Evolutionary conservation across 2,329 filamentous ascomycete species (phyloP), one percentile per base, ranked within the genome.

Genomic region (Nothophaeocryptopus gaeumannii): DNA sequence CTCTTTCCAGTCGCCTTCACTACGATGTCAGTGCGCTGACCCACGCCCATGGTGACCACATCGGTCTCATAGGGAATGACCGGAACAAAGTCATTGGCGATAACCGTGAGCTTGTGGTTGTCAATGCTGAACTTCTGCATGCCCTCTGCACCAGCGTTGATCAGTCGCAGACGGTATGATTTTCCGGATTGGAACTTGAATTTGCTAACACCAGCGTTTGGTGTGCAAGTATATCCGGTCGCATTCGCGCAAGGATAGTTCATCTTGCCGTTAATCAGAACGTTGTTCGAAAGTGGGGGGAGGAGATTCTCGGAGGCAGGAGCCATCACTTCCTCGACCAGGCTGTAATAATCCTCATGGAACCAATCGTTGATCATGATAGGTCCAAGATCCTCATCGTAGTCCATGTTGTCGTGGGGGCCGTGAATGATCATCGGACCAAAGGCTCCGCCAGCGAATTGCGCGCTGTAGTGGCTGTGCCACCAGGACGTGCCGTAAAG

Each of bases 41-140:
- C 79, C 38, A 85, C 74, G 31, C 76, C 82, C 10, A 87, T 71
- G 82, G 72, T 67, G 13, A 75, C 51, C 2, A 70, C 61, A 15
- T 64, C 66, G 1, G 69, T 67, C 7, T 62, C 59, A 58, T 72
- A 75, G 0, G 73, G 73, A 26, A 64, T 50, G 33, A 74, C 65
- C 2, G 72, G 70, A 4, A 75, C 67, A 31, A 71, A 70, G 51
- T 76, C 73, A 29, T 68, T 63, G 5, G 68, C 69, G 37, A 76
- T 72, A 49, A 76, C 67, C 5, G 63, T 70, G 59, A 76, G 58
- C 4, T 61, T 70, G 58, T 75, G 66, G 38, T 63, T 51, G 38
- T 85, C 61, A 71, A 84, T 75, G 29, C 64, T 70, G 64, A 73
- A 72, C 45, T 72, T 71, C 56, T 67, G 70, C 16, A 72, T 66